Conservation (phyloP, 2,329 filamentous ascomycete species). For the Cladophialophora immunda region DNA sequence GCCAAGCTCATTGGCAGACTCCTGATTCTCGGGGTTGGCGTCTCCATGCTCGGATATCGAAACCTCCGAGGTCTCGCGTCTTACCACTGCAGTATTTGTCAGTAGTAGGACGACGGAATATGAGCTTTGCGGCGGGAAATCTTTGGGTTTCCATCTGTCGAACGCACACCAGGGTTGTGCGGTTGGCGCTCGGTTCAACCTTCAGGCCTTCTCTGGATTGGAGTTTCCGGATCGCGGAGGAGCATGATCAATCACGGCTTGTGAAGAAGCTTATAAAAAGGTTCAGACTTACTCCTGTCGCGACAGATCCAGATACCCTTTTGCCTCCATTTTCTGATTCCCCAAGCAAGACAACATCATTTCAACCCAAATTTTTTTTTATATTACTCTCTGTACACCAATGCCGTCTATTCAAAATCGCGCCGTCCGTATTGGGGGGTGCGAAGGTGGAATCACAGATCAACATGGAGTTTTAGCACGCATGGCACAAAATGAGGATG, state of each 20-base stretch:
- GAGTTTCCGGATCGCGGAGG: neutral
- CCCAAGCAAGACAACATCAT: neutral
- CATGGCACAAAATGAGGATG: conserved; percentile 37
- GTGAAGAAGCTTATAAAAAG: neutral
- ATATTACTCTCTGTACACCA: neutral
- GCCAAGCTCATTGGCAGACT: neutral
- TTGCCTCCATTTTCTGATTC: neutral
- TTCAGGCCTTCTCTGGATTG: neutral
- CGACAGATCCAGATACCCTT: too few species aligned
- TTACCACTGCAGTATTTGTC: neutral
- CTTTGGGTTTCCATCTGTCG: neutral
- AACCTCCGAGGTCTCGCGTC: neutral
- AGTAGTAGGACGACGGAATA: neutral
- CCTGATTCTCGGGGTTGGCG: neutral
- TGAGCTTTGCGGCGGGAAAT: neutral
- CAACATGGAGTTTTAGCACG: conserved; percentile 23
- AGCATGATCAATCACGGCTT: neutral
- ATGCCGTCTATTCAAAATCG: conserved; percentile 13
- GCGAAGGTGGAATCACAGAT: conserved; percentile 43
- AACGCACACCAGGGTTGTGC: neutral
- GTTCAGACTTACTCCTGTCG: neutral
- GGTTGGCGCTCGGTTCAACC: neutral
- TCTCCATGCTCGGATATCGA: neutral
- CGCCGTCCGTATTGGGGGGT: conserved; percentile 45
- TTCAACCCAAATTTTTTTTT: neutral